Evolutionary conservation across 2,329 filamentous ascomycete genomes (phyloP), one percentile per base, ranked within the genome.

Genomic region (Colletotrichum sublineola): DNA sequence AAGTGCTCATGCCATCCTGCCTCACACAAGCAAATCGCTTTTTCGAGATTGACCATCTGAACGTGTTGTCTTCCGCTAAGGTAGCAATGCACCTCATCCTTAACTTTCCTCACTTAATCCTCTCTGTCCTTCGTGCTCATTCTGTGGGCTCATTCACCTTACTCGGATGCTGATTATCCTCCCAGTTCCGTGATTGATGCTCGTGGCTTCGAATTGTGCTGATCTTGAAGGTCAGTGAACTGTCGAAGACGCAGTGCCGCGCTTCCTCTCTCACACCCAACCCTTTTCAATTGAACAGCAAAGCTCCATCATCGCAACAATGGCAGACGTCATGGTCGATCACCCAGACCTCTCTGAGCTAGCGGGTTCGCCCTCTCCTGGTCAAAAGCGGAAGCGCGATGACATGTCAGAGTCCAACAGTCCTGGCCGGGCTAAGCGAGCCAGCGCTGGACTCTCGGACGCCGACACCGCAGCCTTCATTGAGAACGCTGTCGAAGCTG

Each of bases 351-450:
- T 87, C 66, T 81, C 83, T 56, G 79, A 81, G 75, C 73, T 83
- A 77, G 75, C 73, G 18, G 68, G 68, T 29, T 71, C 81, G 66
- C 77, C 81, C 75, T 83, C 84, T 67, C 86, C 87, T 14, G 81
- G 81, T 20, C 84, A 86, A 77, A 90, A 90, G 81, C 83, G 88
- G 72, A 90, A 90, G 82, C 87, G 88, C 65, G 83, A 84, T 68
- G 82, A 84, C 68, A 76, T 77, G 18, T 80, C 81, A 31, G 86
- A 86, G 67, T 83, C 84, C 11, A 80, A 79, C 2, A 88, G 85
- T 46, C 86, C 87, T 9, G 86, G 86, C 53, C 85, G 87, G 29
- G 81, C 82, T 52, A 90, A 89, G 79, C 87, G 87, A 42, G 82
- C 84, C 5, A 77, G 83, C 71, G 86, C 88, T 82, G 80, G 83